Evolutionary conservation across 2,329 filamentous ascomycete genomes (phyloP), one percentile per base, ranked within the genome.

Genomic region (Nothophaeocryptopus gaeumannii): DNA sequence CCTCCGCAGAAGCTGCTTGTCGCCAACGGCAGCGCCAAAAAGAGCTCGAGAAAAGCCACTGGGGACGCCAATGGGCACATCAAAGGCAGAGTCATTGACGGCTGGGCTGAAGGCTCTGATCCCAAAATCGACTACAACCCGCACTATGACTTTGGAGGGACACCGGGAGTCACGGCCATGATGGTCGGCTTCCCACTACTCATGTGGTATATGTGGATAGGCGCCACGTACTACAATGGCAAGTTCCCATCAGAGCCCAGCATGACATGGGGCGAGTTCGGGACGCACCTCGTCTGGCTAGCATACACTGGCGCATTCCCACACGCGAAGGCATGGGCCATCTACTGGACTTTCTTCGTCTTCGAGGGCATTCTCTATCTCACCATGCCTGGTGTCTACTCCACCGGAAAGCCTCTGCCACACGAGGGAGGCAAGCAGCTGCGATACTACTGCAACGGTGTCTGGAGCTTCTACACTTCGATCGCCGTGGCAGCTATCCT

Each of bases 191-290:
- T 97, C 72, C 93, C 93, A n/a, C 55, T 85, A 33, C 80, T 99
- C 62, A 97, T 97, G 92, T 96, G 89, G 80, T 97, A 96, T 75
- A 96, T 99, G 91, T 97, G 91, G 91, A 85, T 95, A 70, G 93
- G 93, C 43, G 88, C 92, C 31, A 91, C 85, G 42, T 96, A 92
- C 74, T 99, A 96, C 73, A 77, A 89, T 67, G 92, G 92, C 61
- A 84, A 87, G 56, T 77, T 95, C 44, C 93, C 93, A 12, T 73
- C 75, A 37, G 64, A 67, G 54, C 64, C 63, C 16, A 57, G 54
- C 56, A 63, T 64, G 62, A 84, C 78, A 60, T 81, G 82, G 67
- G 59, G 65, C 10, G 84, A 92, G 13, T 97, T 96, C 67, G 77
- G 80, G 47, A 71, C 76, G 50, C 84, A 95, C 58, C 71, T 97